phyloP scores from a whole-genome alignment of 2,329 filamentous ascomycete species.

The Phyllosticta citriasiana region DNA sequence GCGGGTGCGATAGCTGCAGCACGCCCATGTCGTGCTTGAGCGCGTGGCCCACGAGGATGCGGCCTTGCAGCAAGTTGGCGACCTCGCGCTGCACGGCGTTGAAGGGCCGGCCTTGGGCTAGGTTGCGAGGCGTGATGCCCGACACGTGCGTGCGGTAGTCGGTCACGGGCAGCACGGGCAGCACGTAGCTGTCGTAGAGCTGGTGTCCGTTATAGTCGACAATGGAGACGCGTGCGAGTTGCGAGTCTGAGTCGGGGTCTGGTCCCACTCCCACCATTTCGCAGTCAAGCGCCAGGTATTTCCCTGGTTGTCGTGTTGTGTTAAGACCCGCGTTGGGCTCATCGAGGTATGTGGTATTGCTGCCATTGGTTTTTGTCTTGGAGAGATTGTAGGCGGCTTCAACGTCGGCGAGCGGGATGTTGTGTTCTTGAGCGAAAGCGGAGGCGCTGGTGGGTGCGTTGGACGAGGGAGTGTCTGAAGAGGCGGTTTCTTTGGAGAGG shows the following conservation, averaged over 20 bases:
- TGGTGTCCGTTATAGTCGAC: slow-evolving; percentile 92
- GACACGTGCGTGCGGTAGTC: slow-evolving; percentile 86
- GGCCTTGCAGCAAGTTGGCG: slow-evolving; percentile 55
- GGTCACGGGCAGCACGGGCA: slow-evolving; percentile 65
- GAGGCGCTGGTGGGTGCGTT: slow-evolving; percentile 38
- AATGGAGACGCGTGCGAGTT: slow-evolving; percentile 75
- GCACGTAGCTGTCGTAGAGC: slow-evolving; percentile 88
- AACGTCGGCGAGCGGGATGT: slow-evolving; percentile 50
- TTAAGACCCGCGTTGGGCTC: slow-evolving; percentile 34
- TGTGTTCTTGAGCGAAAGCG: slow-evolving; percentile 52
- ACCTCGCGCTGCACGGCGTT: slow-evolving; percentile 68
- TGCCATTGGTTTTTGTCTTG: slow-evolving; percentile 39
- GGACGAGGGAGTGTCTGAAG: slow-evolving; percentile 37
- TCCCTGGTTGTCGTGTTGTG: slow-evolving; percentile 60
- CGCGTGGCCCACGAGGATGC: slow-evolving; percentile 75
- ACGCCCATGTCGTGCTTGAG: slow-evolving; percentile 67
- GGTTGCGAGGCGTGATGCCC: slow-evolving; percentile 65
- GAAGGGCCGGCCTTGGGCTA: slow-evolving; percentile 52
- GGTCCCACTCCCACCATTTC: slow-evolving; percentile 91
- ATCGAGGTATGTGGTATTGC: slow-evolving; percentile 30
- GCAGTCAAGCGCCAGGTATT: slow-evolving; percentile 89
- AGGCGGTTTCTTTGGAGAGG: slow-evolving; percentile 21
- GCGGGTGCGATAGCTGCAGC: slow-evolving; percentile 68
- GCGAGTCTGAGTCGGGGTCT: slow-evolving; percentile 54
- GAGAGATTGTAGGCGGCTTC: slow-evolving; percentile 45